Evolutionary conservation across 2,329 filamentous ascomycete species (phyloP).

Genomic region (Hypoxylon sp.): DNA sequence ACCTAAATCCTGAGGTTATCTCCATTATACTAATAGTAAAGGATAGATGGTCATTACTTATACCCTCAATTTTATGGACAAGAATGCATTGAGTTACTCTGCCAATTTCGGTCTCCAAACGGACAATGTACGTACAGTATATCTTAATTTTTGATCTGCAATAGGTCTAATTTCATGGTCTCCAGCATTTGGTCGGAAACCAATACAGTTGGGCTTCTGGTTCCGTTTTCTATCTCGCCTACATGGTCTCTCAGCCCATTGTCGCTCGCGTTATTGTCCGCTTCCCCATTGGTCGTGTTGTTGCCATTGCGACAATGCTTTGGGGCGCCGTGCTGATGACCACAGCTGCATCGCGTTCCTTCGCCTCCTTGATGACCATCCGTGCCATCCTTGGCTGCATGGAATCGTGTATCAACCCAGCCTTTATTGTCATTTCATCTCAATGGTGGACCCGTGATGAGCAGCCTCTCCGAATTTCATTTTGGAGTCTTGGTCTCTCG

Average conservation of each 20-base stretch:
- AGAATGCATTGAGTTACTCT: conserved; percentile 40
- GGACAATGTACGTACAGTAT: conserved; percentile 30
- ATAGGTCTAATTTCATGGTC: conserved; percentile 3
- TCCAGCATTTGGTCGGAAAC: conserved; percentile 28
- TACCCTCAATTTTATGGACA: conserved; percentile 44
- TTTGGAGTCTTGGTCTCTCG: conserved; percentile 67
- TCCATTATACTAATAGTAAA: conserved; percentile 2
- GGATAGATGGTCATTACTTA: conserved; percentile 40
- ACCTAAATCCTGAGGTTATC: neutral
- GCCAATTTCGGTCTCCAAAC: conserved; percentile 36
- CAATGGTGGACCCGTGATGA: conserved; percentile 54
- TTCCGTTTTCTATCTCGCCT: conserved; percentile 62
- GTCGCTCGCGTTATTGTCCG: conserved; percentile 57
- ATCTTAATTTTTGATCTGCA: neutral
- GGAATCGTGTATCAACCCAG: conserved; percentile 66
- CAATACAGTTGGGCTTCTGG: conserved; percentile 40
- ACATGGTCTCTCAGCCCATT: conserved; percentile 56
- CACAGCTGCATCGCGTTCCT: conserved; percentile 61
- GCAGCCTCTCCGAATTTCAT: conserved; percentile 61
- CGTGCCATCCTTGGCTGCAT: conserved; percentile 65
- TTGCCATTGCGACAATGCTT: conserved; percentile 53
- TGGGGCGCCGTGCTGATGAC: conserved; percentile 60
- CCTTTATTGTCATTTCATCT: conserved; percentile 49
- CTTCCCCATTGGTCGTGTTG: conserved; percentile 58
- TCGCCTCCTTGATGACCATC: conserved; percentile 62